These are phyloP conservation scores for Teunomyces funiuensis DNA, from an alignment of 805 yeast genomes.

Conservation along the genomic window DNA sequence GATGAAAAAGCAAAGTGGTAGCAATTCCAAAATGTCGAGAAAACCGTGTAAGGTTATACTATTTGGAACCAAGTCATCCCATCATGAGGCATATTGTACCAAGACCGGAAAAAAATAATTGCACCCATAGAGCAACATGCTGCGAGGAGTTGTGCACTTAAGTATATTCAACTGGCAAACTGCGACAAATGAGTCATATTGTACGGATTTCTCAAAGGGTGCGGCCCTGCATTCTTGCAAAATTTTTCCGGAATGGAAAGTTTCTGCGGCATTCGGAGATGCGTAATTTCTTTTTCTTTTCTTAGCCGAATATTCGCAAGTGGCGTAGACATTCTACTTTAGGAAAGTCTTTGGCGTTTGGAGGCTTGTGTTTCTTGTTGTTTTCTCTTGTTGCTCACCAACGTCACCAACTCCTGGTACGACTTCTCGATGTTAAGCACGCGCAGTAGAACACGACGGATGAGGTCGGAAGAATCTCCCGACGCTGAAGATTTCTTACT, in stretches of 20 bases:
- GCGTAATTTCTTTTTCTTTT: neutral
- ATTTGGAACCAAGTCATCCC: constrained; percentile 2
- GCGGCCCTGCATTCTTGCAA: neutral
- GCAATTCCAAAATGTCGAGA: too few species aligned
- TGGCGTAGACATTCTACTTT: neutral
- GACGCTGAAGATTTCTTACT: neutral
- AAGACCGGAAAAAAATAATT: constrained; percentile 1
- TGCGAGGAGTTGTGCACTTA: constrained; percentile 4
- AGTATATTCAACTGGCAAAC: constrained; percentile 1
- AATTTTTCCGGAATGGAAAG: constrained; percentile 2
- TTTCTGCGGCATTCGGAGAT: constrained; percentile 1
- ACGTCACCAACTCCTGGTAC: neutral
- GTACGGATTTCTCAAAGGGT: constrained; percentile 1
- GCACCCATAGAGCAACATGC: constrained; percentile 4
- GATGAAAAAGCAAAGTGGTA: too few species aligned
- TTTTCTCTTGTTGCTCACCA: neutral
- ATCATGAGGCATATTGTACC: constrained; percentile 1
- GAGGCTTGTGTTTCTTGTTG: neutral
- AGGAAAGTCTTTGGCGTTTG: neutral
- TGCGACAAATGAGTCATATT: neutral
- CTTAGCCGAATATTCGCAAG: neutral
- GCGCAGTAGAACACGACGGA: constrained; percentile 1
- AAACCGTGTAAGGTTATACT: too few species aligned
- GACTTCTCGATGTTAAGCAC: neutral
- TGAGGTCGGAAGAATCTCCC: neutral